These are phyloP conservation scores for Botrytis aclada DNA, from an alignment of 2,329 filamentous ascomycete genomes.

Conservation along the genomic window DNA sequence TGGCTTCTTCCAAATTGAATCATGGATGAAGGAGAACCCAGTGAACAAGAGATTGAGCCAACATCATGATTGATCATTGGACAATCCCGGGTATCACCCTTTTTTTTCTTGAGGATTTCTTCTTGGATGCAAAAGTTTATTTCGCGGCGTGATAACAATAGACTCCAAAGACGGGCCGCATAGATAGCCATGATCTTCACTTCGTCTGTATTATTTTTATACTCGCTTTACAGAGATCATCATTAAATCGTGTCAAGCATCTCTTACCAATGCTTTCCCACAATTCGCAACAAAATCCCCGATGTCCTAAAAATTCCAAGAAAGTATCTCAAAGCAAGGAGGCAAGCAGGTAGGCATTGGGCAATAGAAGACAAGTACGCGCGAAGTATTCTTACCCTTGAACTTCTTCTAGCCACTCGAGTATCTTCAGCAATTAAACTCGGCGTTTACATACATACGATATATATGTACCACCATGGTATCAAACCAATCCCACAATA, in stretches of 20 bases:
- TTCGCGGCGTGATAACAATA: conserved; percentile 4
- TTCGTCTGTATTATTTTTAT: background rate
- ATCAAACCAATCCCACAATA: background rate
- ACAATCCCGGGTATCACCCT: background rate
- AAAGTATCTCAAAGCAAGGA: background rate
- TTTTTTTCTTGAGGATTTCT: background rate
- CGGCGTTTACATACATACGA: conserved; percentile 14
- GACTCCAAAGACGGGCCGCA: conserved; percentile 2
- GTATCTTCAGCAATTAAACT: conserved; percentile 10
- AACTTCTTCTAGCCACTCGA: background rate
- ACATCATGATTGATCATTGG: background rate
- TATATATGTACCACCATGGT: background rate
- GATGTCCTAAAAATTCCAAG: background rate
- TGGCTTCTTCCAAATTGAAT: background rate
- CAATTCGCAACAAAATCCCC: conserved; percentile 16
- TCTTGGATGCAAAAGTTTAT: background rate
- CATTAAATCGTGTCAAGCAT: background rate
- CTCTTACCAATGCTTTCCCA: conserved; percentile 16
- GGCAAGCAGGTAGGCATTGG: background rate
- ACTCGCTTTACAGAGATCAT: background rate
- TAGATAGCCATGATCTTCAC: background rate
- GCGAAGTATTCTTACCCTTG: conserved; percentile 1
- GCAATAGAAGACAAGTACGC: conserved; percentile 4
- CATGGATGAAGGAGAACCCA: background rate
- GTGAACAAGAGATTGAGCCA: background rate